These are phyloP conservation scores for Eragrostis nindensis DNA, from an alignment of 176 grass and related monocot species.

Conservation along the genomic window DNA sequence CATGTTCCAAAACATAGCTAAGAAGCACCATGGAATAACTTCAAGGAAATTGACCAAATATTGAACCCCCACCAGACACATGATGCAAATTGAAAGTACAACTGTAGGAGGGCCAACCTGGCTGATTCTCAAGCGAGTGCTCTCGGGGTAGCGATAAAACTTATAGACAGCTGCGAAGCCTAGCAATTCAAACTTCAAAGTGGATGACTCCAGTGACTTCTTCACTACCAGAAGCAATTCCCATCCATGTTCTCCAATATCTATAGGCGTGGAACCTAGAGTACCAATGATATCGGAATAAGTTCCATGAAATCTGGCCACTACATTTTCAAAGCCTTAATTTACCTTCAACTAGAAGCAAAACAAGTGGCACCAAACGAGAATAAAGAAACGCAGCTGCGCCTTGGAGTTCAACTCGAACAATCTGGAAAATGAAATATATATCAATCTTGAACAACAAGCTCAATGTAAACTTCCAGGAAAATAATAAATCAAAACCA, in stretches of 20 bases:
- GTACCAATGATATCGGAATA: conserved; percentile 29
- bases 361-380: conserved; percentile 78
- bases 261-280: conserved; percentile 76
- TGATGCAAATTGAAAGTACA: conserved; percentile 26
- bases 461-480: not conserved
- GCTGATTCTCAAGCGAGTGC: conserved; percentile 77
- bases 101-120: conserved; percentile 50
- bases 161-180: conserved; percentile 83
- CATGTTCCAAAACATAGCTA: not conserved
- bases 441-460: conserved; percentile 28
- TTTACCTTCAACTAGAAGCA: conserved; percentile 92
- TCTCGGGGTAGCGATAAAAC: conserved; percentile 88
- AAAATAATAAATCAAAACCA: conserved; percentile 8
- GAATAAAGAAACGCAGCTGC: conserved; percentile 82
- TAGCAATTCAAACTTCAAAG: conserved; percentile 52
- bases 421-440: conserved; percentile 49
- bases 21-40: not conserved
- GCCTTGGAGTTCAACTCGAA: conserved; percentile 73
- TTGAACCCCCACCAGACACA: conserved; percentile 2
- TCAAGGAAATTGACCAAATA: conserved; percentile 23
- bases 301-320: not conserved
- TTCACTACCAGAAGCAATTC: conserved; percentile 75
- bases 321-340: conserved; percentile 29
- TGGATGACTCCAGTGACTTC: conserved; percentile 35
- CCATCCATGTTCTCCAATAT: conserved; percentile 92